Percentiles rank a stretch among this genome's conserved stretches.
Conservation (phyloP, 371 early-diverging fungal genomes). For the Thermomucor indicae-seudaticae region DNA sequence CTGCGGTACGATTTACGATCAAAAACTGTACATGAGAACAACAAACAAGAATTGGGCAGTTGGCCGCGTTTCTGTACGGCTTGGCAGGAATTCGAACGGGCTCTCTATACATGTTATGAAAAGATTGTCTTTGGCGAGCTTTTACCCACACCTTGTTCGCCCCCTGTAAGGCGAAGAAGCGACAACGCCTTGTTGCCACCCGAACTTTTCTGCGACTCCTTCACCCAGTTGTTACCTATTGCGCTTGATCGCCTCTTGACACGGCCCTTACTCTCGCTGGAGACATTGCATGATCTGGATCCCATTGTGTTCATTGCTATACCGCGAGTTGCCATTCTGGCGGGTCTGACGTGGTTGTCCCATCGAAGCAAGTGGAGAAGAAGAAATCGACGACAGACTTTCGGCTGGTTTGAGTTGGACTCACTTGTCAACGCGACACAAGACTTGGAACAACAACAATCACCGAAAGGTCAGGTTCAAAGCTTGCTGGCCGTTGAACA, state of each 20-base stretch:
- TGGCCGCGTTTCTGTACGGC: too few species aligned
- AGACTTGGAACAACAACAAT: background rate
- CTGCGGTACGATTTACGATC: constrained; percentile 2
- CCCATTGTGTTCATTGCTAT: constrained; percentile 21
- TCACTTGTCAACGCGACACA: background rate
- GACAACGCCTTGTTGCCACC: background rate
- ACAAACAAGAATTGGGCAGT: too few species aligned
- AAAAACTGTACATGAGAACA: background rate
- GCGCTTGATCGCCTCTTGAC: constrained; percentile 17
- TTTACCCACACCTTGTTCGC: too few species aligned
- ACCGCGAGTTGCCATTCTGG: constrained; percentile 22
- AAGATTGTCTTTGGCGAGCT: constrained; percentile 19
- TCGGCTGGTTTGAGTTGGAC: background rate
- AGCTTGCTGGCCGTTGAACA: background rate
- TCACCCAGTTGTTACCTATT: constrained; percentile 22
- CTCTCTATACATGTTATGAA: constrained; percentile 18
- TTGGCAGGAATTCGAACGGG: constrained; percentile 20
- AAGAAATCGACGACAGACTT: background rate
- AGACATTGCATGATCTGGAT: constrained; percentile 14
- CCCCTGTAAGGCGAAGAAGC: too few species aligned
- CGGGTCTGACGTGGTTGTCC: constrained; percentile 23
- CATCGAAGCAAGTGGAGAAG: constrained; percentile 18
- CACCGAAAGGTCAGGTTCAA: background rate
- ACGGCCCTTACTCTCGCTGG: background rate
- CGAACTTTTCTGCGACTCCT: constrained; percentile 12